These are phyloP conservation scores for Plantago major DNA, from an alignment of 257 asterid genomes.

Conservation along the genomic window DNA sequence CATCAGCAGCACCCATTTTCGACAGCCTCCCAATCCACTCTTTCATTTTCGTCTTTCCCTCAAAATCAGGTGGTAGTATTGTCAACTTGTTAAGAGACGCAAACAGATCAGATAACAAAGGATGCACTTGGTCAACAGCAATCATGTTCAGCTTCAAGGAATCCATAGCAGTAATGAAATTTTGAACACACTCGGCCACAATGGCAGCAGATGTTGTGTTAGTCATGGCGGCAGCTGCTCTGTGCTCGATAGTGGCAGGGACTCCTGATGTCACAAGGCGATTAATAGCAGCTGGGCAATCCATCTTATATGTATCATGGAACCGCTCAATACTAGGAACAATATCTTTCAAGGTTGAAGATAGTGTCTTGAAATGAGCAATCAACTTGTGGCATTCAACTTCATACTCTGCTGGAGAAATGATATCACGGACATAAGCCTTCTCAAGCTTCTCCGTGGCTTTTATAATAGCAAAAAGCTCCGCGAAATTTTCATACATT, in stretches of 20 bases:
- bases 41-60: conserved; percentile 89
- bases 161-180: conserved; percentile 92
- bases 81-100: conserved; percentile 78
- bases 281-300: conserved; percentile 74
- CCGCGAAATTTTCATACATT: conserved; percentile 86
- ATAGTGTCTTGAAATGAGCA: conserved; percentile 77
- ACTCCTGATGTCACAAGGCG: conserved; percentile 76
- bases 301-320: conserved; percentile 83
- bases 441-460: conserved; percentile 92
- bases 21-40: conserved; percentile 88
- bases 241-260: conserved; percentile 95
- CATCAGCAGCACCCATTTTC: conserved; percentile 94
- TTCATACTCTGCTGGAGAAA: conserved; percentile 62
- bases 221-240: conserved; percentile 55
- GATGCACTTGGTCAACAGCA: conserved; percentile 96
- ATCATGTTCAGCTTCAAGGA: conserved; percentile 79
- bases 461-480: conserved; percentile 83
- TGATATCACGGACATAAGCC: conserved; percentile 79
- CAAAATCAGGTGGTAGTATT: conserved; percentile 78
- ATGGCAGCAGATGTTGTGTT: conserved; percentile 60
- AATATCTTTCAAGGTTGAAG: conserved; percentile 69
- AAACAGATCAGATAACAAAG: conserved; percentile 66
- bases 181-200: conserved; percentile 93
- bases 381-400: conserved; percentile 73
- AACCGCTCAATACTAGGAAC: conserved; percentile 79